These are phyloP conservation scores for Angomonas deanei DNA, from an alignment of 208 protist species.

Conservation along the genomic window DNA sequence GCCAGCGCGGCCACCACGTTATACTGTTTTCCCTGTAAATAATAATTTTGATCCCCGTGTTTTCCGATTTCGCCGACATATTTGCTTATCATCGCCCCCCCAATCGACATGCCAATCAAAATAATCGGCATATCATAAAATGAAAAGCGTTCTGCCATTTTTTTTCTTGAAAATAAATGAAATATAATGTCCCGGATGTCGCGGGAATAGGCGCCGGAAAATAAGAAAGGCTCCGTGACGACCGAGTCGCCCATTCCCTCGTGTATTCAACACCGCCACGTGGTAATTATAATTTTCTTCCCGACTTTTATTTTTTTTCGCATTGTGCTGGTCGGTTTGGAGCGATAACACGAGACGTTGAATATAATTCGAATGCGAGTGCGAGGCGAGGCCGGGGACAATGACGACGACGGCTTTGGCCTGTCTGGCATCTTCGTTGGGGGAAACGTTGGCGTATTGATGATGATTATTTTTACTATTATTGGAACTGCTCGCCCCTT, in stretches of 20 bases:
- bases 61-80: constrained; percentile 61
- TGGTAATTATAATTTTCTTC: constrained; percentile 20
- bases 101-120: constrained; percentile 44
- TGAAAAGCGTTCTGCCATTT: constrained; percentile 18
- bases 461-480: neutral
- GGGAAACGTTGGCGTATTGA: neutral
- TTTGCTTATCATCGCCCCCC: constrained; percentile 45
- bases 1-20: constrained; percentile 33
- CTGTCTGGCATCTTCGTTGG: neutral
- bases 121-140: constrained; percentile 24
- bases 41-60: constrained; percentile 11
- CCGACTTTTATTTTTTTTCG: neutral
- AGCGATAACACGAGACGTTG: constrained; percentile 22
- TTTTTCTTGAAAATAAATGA: constrained; percentile 19
- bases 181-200: constrained; percentile 41
- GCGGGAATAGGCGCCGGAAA: constrained; percentile 44
- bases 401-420: constrained; percentile 40
- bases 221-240: constrained; percentile 30
- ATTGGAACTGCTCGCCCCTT: too few species aligned
- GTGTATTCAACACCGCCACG: constrained; percentile 44
- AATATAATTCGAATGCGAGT: constrained; percentile 41
- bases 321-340: constrained; percentile 3
- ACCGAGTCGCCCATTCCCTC: constrained; percentile 44
- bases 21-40: constrained; percentile 4
- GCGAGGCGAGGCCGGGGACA: constrained; percentile 36